Base-by-base conservation (phyloP, 139 green algal genomes). In the Picochlorum sp. region DNA sequence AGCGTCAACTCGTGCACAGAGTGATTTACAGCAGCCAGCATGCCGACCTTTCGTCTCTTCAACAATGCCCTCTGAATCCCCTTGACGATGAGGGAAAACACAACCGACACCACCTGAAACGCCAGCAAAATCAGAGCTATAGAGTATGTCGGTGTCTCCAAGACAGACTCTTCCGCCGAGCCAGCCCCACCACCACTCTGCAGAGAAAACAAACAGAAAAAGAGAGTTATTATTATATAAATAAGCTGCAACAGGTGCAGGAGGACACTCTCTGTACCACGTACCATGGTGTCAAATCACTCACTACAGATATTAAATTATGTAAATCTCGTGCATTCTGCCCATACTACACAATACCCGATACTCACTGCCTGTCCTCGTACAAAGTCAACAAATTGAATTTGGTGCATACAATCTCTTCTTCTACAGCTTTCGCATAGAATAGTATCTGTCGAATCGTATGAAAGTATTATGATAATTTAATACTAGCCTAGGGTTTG, bases 1-100 rank as follows among this genome's bases (percentile, higher is more conserved):
- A 65, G 23, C 13, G 58, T 65, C 23, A 65, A 23, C 57, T 65
- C 58, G 13, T 32, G 15, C 44, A 65, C 58, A 23, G 58, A 65
- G 18, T 65, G 58, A 11, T 65, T 32, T 4, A 65, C n/a, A 1
- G 58, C 58, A 28, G 44, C 23, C 1, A 65, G 1, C 58, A 65
- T 65, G 0, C 58, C 58, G 0, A 57, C n/a, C 20, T 23, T 21
- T 15, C 57, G 10, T 15, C 58, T 23, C 20, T 28, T 45, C 23
- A 21, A 20, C 21, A 65, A 21, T 57, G 57, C 20, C 15, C 13
- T 15, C 11, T 59, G 20, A 50, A 65, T 18, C 15, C 13, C 13
- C 13, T 65, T 30, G 23, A 65, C 44, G 15, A 65, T 65, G 15
- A 24, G 21, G 8, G 20, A 32, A 20, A 65, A 65, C 13, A 65